Base-by-base conservation (phyloP, 2,329 filamentous ascomycete genomes). In the Colletotrichum sp. region DNA sequence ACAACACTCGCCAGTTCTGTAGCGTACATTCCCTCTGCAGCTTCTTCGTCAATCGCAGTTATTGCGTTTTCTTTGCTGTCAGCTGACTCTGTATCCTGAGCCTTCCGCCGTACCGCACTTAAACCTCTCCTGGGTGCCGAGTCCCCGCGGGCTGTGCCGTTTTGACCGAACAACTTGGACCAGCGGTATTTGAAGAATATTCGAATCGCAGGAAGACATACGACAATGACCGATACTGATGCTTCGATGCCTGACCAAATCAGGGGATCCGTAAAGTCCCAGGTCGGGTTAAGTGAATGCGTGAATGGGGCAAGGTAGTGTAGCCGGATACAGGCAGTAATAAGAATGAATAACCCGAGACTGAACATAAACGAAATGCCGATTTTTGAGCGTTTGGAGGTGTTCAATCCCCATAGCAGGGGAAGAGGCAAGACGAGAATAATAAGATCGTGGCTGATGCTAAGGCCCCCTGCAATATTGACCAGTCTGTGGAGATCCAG, bases 221-320 rank as follows among this genome's bases (percentile, higher is more conserved):
- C 83, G 24, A 86, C 83, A 48, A 87, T 82, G 55, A 87, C 81
- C 14, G 86, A 83, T 0, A 84, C 81, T 4, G 85, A 82, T 12
- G 86, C 80, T 77, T 88, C 86, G 30, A 87, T 77, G 4, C 85
- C 85, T 3, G 84, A 85, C 86, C 86, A 88, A 59, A 87, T 80
- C 21, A 86, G 75, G 7, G 81, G 79, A 76, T 86, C 81, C 9
- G 83, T 83, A 52, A 86, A 85, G 77, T 86, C 83, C 85, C 84
- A 87, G 2, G 84, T 84, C 7, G 85, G 84, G 69, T 87, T 85
- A 13, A 78, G 73, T 18, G 81, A 83, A 13, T 77, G 76, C 16
- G 81, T 82, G 72, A 84, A 84, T 5, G 75, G 59, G 16, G 83
- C 77, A 28, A 86, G 77, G 71, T 83, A 84, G 48, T 79, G 80